These are phyloP conservation scores for Aspergillus sojae DNA, from an alignment of 2,329 filamentous ascomycete genomes.

Conservation along the genomic window DNA sequence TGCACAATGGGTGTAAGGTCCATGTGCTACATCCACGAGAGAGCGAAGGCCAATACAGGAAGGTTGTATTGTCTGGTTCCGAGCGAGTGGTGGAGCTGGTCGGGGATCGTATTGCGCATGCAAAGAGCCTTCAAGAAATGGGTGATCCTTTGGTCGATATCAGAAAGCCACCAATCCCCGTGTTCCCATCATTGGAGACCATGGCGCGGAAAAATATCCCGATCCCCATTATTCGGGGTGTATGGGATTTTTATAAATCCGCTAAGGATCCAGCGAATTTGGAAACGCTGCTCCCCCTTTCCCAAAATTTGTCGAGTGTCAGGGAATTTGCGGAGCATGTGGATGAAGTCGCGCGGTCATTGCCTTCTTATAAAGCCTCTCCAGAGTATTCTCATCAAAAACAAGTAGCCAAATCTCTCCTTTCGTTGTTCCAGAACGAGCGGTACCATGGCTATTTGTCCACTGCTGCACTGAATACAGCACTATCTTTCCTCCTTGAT, in stretches of 20 bases:
- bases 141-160: slow-evolving; percentile 35
- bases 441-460: slow-evolving; percentile 36
- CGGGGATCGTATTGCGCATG: slow-evolving; percentile 28
- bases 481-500: slow-evolving; percentile 42
- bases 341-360: slow-evolving; percentile 37
- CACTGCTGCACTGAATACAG: slow-evolving; percentile 44
- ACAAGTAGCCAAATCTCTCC: slow-evolving; percentile 28
- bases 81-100: slow-evolving; percentile 36
- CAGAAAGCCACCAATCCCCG: slow-evolving; percentile 30
- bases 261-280: slow-evolving; percentile 11
- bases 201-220: slow-evolving; percentile 25
- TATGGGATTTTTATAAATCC: slow-evolving; percentile 27
- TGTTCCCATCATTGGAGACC: slow-evolving; percentile 31
- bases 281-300: slow-evolving; percentile 18
- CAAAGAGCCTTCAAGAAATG: slow-evolving; percentile 25
- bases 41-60: slow-evolving; percentile 36
- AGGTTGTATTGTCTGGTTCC: slow-evolving; percentile 39
- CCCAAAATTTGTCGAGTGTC: slow-evolving; percentile 26
- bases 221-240: slow-evolving; percentile 34
- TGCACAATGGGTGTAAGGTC: slow-evolving; percentile 43
- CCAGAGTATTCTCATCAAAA: slow-evolving; percentile 10
- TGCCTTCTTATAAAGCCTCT: slow-evolving; percentile 16
- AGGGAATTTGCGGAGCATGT: slow-evolving; percentile 44
- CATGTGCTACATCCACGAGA: slow-evolving; percentile 36
- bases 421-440: slow-evolving; percentile 36